Percentiles rank a stretch among this genome's conserved stretches.
These are phyloP conservation scores for Teunomyces panamensis DNA, from an alignment of 805 yeast species.

Conservation along the genomic window DNA sequence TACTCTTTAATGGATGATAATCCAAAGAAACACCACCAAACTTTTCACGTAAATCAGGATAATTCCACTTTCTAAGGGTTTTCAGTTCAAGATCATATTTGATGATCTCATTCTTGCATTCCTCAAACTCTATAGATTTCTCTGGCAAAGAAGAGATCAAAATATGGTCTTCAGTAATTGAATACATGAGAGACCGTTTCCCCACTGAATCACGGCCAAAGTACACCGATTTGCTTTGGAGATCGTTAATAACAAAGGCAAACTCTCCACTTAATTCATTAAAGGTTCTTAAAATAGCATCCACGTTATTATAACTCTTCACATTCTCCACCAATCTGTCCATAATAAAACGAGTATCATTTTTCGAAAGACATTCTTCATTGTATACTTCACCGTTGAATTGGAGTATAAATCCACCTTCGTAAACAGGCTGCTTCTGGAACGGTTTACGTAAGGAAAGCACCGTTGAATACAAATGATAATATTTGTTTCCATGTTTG, in stretches of 20 bases:
- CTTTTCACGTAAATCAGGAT: slow-evolving; percentile 1
- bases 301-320: slow-evolving; percentile 7
- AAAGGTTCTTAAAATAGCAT: slow-evolving; percentile 43
- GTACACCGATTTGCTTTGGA: slow-evolving; percentile 39
- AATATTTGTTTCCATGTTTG: slow-evolving; percentile 4
- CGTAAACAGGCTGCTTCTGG: slow-evolving; percentile 64
- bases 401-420: slow-evolving; percentile 46
- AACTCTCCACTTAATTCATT: slow-evolving; percentile 71
- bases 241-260: slow-evolving; percentile 60
- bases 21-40: not conserved
- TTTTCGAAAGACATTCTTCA: slow-evolving; percentile 44
- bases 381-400: slow-evolving; percentile 92
- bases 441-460: slow-evolving; percentile 78
- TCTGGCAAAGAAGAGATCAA: slow-evolving; percentile 34
- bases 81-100: slow-evolving; percentile 29
- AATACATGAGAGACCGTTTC: slow-evolving; percentile 67
- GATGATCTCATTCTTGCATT: slow-evolving; percentile 56
- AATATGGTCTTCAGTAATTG: slow-evolving; percentile 28
- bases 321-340: slow-evolving; percentile 27
- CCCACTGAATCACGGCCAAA: slow-evolving; percentile 89
- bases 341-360: slow-evolving; percentile 63
- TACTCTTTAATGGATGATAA: not conserved
- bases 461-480: slow-evolving; percentile 63
- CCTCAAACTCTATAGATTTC: slow-evolving; percentile 31
- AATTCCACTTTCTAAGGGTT: not conserved